These are phyloP conservation scores for Schoenoplectus tabernaemontani DNA, from an alignment of 202 grass and related monocot genomes.

Conservation along the genomic window DNA sequence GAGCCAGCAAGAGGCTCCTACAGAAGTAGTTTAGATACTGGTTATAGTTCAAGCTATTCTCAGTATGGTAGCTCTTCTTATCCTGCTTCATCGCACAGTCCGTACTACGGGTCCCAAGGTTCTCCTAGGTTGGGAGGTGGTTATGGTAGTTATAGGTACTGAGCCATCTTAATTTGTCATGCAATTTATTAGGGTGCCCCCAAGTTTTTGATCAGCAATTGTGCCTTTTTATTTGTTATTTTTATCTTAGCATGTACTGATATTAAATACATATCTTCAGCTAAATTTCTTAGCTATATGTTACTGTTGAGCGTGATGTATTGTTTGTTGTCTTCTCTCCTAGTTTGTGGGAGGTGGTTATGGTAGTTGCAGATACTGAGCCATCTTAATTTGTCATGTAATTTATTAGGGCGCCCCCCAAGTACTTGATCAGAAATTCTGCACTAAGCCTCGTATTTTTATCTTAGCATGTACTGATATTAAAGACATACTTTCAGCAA, in stretches of 20 bases:
- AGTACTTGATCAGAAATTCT: neutral
- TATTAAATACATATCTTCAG: neutral
- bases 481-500: neutral
- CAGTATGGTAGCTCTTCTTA: slow-evolving; percentile 55
- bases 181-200: neutral
- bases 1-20: slow-evolving; percentile 64
- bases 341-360: slow-evolving; percentile 1
- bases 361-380: slow-evolving; percentile 28
- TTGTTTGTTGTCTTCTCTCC: slow-evolving; percentile 16
- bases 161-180: neutral
- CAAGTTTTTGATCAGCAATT: neutral
- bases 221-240: neutral
- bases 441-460: neutral
- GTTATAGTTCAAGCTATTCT: slow-evolving; percentile 70
- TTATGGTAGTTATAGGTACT: slow-evolving; percentile 28
- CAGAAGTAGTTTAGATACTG: slow-evolving; percentile 42
- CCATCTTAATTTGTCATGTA: neutral
- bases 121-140: slow-evolving; percentile 13
- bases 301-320: neutral
- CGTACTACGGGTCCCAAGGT: slow-evolving; percentile 54
- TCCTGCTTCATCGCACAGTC: slow-evolving; percentile 38
- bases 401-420: neutral
- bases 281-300: neutral
- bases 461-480: neutral
- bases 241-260: neutral